Evolutionary conservation across 108 stramenopile genomes (phyloP).

Genomic region (Poteriospumella lacustris): DNA sequence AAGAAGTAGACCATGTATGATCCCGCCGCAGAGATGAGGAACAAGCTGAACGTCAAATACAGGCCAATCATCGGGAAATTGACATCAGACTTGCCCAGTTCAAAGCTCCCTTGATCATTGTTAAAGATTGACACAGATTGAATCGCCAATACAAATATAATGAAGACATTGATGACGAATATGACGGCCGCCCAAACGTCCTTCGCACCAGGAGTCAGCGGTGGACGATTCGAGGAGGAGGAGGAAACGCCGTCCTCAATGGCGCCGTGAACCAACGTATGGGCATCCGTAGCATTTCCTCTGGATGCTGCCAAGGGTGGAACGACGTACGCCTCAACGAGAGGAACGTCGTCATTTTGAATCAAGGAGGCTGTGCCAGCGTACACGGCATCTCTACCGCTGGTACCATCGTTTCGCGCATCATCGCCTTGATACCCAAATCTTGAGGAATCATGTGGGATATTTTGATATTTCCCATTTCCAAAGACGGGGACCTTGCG

Average conservation of each 20-base stretch:
- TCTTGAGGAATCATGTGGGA: too few relatives aligned
- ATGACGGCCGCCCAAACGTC: slow-evolving; percentile 33
- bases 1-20: not conserved
- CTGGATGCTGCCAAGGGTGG: not conserved
- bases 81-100: not conserved
- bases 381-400: too few relatives aligned
- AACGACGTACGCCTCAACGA: not conserved
- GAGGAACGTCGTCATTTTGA: not conserved
- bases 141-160: not conserved
- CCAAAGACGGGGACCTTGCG: too few relatives aligned
- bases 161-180: slow-evolving; percentile 25
- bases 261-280: too few relatives aligned
- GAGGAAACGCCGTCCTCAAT: too few relatives aligned
- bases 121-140: not conserved
- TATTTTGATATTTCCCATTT: too few relatives aligned
- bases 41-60: too few relatives aligned
- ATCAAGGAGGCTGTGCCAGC: too few relatives aligned
- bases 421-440: too few relatives aligned
- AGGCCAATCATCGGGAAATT: not conserved
- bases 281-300: not conserved
- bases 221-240: not conserved
- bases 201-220: not conserved
- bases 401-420: too few relatives aligned
- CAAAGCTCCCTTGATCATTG: not conserved
- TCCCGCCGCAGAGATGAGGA: too few relatives aligned